These are phyloP conservation scores for Leptodontidium sp. DNA, from an alignment of 2,329 filamentous ascomycete genomes.

Conservation along the genomic window DNA sequence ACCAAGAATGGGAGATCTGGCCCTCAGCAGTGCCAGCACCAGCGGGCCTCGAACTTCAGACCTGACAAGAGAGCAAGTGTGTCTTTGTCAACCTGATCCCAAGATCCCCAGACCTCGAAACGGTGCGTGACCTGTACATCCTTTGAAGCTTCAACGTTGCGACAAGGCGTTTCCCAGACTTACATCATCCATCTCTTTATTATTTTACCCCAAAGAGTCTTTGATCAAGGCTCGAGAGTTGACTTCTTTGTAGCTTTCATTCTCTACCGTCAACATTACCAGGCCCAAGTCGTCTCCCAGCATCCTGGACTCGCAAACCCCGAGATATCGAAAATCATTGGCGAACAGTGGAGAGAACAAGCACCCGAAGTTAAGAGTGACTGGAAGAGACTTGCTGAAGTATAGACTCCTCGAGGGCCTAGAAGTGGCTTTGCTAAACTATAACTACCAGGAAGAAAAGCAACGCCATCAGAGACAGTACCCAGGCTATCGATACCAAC, in stretches of 20 bases:
- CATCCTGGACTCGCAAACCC: constrained; percentile 76
- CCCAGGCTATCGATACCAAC: constrained; percentile 94
- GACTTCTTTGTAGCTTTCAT: constrained; percentile 80
- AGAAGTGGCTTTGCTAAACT: constrained; percentile 12
- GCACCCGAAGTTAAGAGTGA: constrained; percentile 76
- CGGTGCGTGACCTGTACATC: constrained; percentile 58
- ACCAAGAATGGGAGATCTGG: constrained; percentile 42
- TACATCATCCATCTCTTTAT: constrained; percentile 37
- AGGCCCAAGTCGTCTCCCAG: constrained; percentile 79
- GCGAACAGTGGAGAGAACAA: constrained; percentile 80
- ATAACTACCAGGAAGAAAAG: constrained; percentile 76
- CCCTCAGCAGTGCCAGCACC: constrained; percentile 41
- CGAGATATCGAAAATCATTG: constrained; percentile 39
- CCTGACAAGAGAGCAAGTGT: constrained; percentile 56
- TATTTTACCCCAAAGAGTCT: constrained; percentile 30
- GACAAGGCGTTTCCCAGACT: constrained; percentile 33
- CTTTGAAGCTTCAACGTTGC: constrained; percentile 34
- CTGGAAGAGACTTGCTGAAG: constrained; percentile 91
- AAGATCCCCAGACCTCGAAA: constrained; percentile 77
- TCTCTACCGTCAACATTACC: constrained; percentile 92
- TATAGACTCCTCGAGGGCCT: constrained; percentile 48
- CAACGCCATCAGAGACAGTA: constrained; percentile 87
- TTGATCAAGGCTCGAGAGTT: constrained; percentile 45
- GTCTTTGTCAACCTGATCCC: constrained; percentile 74
- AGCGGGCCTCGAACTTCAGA: constrained; percentile 36